Percentiles rank a stretch among this genome's conserved stretches.
These are phyloP conservation scores for Cercospora citrullina DNA, from an alignment of 2,329 filamentous ascomycete genomes.

Conservation along the genomic window DNA sequence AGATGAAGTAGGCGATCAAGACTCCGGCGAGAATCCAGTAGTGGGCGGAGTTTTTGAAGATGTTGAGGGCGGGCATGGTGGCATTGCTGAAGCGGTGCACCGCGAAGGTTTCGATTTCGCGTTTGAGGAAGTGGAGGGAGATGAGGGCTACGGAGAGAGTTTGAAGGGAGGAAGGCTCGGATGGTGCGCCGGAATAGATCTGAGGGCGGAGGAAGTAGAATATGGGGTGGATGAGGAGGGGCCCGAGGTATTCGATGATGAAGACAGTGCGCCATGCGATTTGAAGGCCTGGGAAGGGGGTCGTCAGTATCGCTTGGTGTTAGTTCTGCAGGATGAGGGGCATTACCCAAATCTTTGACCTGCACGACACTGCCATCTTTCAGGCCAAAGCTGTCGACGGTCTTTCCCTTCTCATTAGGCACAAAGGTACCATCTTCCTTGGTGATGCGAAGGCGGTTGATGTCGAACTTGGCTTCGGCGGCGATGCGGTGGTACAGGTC, in stretches of 20 bases:
- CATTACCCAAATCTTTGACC: conserved; percentile 88
- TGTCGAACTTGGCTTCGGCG: conserved; percentile 54
- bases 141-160: conserved; percentile 72
- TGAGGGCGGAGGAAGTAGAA: conserved; percentile 70
- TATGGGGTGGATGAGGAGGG: conserved; percentile 80
- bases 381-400: conserved; percentile 57
- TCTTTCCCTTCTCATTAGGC: conserved; percentile 55
- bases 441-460: conserved; percentile 63
- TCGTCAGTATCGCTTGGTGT: neutral
- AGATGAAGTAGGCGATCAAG: conserved; percentile 81
- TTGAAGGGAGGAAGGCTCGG: conserved; percentile 64
- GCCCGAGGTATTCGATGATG: conserved; percentile 91
- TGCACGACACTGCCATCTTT: conserved; percentile 65
- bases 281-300: conserved; percentile 66
- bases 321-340: neutral
- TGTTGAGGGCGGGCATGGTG: conserved; percentile 88
- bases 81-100: conserved; percentile 92
- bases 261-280: conserved; percentile 93
- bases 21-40: conserved; percentile 87
- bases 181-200: conserved; percentile 59
- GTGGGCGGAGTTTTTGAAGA: conserved; percentile 92
- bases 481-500: conserved; percentile 61
- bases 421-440: conserved; percentile 63
- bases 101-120: conserved; percentile 90
- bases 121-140: conserved; percentile 84